phyloP scores from a whole-genome alignment of 805 yeast species.

The Ogataea trehalophila region DNA sequence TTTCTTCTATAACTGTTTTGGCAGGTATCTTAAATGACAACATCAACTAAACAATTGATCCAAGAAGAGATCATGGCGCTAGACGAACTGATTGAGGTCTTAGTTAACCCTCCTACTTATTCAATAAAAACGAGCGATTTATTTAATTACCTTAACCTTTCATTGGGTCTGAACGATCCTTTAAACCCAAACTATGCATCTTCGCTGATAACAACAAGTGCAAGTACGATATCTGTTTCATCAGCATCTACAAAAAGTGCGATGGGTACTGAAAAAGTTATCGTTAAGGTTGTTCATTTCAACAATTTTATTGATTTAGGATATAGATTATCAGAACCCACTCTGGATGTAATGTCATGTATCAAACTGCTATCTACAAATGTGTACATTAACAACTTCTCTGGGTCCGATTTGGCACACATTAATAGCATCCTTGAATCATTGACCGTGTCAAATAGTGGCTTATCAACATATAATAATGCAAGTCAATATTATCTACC shows the following conservation, averaged over 20 bases:
- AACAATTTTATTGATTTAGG: slow-evolving; percentile 25
- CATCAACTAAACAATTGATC: slow-evolving; percentile 4
- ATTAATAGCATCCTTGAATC: neutral
- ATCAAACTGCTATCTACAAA: slow-evolving; percentile 18
- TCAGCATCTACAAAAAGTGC: neutral
- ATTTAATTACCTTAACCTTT: slow-evolving; percentile 14
- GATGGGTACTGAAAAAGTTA: slow-evolving; percentile 5
- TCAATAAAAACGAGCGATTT: slow-evolving; percentile 15
- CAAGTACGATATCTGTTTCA: neutral
- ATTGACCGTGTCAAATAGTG: neutral
- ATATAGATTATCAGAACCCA: slow-evolving; percentile 15
- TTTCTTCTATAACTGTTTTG: too few relatives aligned
- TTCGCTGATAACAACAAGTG: neutral
- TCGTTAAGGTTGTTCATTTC: slow-evolving; percentile 23
- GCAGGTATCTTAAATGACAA: neutral
- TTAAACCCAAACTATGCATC: neutral
- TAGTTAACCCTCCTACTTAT: slow-evolving; percentile 17
- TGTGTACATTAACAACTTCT: slow-evolving; percentile 25
- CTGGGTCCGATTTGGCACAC: slow-evolving; percentile 1
- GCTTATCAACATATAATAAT: slow-evolving; percentile 2
- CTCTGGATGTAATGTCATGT: slow-evolving; percentile 4
- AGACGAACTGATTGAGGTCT: slow-evolving; percentile 21
- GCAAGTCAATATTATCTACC: slow-evolving; percentile 19
- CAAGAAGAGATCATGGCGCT: slow-evolving; percentile 19
- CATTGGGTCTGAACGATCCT: slow-evolving; percentile 1